Conservation (phyloP, 2,329 filamentous ascomycete genomes). For the Fusarium mundagurra region DNA sequence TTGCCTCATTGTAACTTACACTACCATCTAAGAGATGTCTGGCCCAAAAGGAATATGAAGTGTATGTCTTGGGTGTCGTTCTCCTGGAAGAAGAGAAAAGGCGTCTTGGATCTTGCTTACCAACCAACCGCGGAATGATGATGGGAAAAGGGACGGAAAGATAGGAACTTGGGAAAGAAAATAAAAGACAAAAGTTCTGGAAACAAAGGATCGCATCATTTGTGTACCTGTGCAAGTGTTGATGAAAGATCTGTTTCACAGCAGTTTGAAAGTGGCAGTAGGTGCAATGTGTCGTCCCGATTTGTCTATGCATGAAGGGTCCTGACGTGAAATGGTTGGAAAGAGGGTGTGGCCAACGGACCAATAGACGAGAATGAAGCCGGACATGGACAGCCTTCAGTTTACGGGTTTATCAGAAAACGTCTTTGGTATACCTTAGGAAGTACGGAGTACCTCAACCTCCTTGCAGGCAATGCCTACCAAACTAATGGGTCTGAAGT, state of each 20-base stretch:
- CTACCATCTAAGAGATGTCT: conserved; percentile 22
- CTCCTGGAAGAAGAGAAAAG: conserved; percentile 38
- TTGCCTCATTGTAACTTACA: conserved; percentile 39
- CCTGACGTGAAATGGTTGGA: neutral
- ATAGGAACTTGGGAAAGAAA: conserved; percentile 5
- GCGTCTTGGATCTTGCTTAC: conserved; percentile 38
- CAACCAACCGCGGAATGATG: conserved; percentile 26
- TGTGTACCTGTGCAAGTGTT: neutral
- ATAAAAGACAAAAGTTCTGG: conserved; percentile 22
- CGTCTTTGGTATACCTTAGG: neutral
- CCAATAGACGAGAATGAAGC: conserved; percentile 25
- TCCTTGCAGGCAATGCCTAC: neutral
- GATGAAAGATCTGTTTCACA: neutral
- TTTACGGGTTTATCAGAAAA: neutral
- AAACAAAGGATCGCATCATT: neutral
- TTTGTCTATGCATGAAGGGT: conserved; percentile 35
- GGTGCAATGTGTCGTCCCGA: neutral
- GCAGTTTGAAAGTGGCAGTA: neutral
- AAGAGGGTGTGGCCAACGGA: conserved; percentile 2
- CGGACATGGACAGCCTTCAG: conserved; percentile 32
- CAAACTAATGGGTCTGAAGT: conserved; percentile 2
- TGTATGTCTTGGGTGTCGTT: conserved; percentile 64
- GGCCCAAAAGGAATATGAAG: conserved; percentile 27
- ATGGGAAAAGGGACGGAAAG: conserved; percentile 32
- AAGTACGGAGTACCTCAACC: neutral